A percentile compares a stretch with the other conserved stretches of the same genome.
phyloP scores from a whole-genome alignment of 1,284 basidiomycete species.

The Gomphus bonarii region DNA sequence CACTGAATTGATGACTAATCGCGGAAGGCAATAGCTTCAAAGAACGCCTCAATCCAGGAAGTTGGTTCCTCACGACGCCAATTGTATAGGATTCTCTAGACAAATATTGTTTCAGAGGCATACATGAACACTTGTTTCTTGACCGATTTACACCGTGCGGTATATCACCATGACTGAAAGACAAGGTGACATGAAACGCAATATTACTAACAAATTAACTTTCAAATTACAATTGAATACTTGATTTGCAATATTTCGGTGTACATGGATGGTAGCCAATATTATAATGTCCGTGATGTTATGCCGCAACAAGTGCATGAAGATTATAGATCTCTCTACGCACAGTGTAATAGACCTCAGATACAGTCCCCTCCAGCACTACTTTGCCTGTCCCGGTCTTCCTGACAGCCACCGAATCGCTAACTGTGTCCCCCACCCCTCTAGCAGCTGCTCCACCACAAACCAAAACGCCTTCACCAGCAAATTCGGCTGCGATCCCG shows the following conservation, averaged over 20 bases:
- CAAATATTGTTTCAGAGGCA: not conserved
- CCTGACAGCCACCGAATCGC: constrained; percentile 75
- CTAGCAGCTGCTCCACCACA: constrained; percentile 63
- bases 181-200: no score
- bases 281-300: constrained; percentile 11
- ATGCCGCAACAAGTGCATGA: constrained; percentile 77
- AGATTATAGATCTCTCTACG: constrained; percentile 81
- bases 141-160: no score
- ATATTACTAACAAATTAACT: no score
- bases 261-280: no score
- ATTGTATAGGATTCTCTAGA: not conserved
- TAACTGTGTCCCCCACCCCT: constrained; percentile 38
- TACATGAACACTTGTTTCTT: no score
- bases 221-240: no score
- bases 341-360: constrained; percentile 82
- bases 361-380: constrained; percentile 81
- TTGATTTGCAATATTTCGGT: no score
- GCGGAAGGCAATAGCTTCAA: not conserved
- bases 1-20: not conserved
- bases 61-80: not conserved
- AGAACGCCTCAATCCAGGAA: not conserved
- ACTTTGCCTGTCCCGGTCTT: constrained; percentile 79
- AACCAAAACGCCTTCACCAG: constrained; percentile 91
- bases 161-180: no score
- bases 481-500: constrained; percentile 81